Evolutionary conservation across 768 basidiomycete genomes (phyloP).

Genomic region (Phaeotremella skinneri): DNA sequence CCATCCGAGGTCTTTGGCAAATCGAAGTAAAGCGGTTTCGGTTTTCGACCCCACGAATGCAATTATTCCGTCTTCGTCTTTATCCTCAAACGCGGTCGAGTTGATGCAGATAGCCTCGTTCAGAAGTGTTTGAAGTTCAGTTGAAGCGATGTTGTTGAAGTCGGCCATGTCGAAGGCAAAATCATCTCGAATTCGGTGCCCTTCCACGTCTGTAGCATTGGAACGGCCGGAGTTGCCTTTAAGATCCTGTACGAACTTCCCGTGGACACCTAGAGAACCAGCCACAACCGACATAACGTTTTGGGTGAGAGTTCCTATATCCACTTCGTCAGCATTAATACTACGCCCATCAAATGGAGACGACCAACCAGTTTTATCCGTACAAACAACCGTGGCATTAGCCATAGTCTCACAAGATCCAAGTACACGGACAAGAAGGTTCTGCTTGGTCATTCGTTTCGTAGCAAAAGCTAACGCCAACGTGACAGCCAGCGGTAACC

Average conservation of each 20-base stretch:
- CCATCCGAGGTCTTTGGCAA: constrained; percentile 80
- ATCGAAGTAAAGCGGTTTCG: constrained; percentile 82
- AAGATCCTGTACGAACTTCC: constrained; percentile 82
- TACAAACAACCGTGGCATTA: constrained; percentile 80
- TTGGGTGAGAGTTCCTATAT: constrained; percentile 86
- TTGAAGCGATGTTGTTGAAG: constrained; percentile 65
- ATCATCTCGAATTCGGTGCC: constrained; percentile 55
- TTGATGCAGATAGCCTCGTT: constrained; percentile 87
- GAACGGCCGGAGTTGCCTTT: constrained; percentile 68
- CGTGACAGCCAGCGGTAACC: constrained; percentile 91
- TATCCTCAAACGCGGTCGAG: constrained; percentile 84
- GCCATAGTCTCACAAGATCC: constrained; percentile 99
- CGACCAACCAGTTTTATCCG: constrained; percentile 43
- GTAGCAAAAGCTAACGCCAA: constrained; percentile 96
- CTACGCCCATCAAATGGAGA: not conserved
- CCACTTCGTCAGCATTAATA: constrained; percentile 70
- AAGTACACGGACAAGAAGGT: constrained; percentile 89
- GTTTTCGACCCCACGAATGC: constrained; percentile 89
- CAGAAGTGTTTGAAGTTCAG: constrained; percentile 64
- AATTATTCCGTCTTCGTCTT: constrained; percentile 62
- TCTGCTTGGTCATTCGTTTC: constrained; percentile 95
- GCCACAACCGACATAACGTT: constrained; percentile 96
- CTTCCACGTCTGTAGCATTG: constrained; percentile 63
- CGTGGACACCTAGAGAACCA: constrained; percentile 87
- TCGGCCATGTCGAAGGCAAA: constrained; percentile 80